A percentile compares a stretch with the other conserved stretches of the same genome.
These are phyloP conservation scores for Mentha longifolia DNA, from an alignment of 257 asterid genomes.

Conservation along the genomic window DNA sequence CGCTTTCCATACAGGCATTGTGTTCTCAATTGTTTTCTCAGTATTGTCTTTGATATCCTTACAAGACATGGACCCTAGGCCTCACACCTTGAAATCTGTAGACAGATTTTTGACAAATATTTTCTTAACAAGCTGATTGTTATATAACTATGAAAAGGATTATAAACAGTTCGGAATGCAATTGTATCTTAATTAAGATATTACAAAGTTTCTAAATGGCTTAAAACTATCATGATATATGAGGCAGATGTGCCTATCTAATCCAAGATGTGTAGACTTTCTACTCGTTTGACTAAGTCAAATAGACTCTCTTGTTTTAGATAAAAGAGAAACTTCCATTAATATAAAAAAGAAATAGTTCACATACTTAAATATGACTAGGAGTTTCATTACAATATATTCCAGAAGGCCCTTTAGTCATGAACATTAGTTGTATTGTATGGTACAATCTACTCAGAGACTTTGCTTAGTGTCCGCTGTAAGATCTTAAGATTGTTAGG, in stretches of 20 bases:
- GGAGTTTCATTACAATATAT: no score
- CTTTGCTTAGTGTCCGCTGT: not conserved
- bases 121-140: slow-evolving; percentile 1
- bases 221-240: not conserved
- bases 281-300: not conserved
- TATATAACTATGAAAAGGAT: not conserved
- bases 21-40: not conserved
- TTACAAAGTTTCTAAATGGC: not conserved
- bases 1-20: not conserved
- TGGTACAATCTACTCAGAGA: not conserved
- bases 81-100: not conserved
- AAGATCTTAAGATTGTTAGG: no score
- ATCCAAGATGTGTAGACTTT: not conserved
- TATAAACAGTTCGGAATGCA: not conserved
- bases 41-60: not conserved
- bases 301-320: not conserved
- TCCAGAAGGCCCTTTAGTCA: no score
- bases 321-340: no score
- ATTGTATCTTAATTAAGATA: not conserved
- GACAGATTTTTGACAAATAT: not conserved
- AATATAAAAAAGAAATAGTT: no score
- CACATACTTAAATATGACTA: no score
- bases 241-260: not conserved
- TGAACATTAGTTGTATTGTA: not conserved
- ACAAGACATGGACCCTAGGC: not conserved